Base-by-base conservation (phyloP, 805 yeast genomes). In the Lachancea meyersii region DNA sequence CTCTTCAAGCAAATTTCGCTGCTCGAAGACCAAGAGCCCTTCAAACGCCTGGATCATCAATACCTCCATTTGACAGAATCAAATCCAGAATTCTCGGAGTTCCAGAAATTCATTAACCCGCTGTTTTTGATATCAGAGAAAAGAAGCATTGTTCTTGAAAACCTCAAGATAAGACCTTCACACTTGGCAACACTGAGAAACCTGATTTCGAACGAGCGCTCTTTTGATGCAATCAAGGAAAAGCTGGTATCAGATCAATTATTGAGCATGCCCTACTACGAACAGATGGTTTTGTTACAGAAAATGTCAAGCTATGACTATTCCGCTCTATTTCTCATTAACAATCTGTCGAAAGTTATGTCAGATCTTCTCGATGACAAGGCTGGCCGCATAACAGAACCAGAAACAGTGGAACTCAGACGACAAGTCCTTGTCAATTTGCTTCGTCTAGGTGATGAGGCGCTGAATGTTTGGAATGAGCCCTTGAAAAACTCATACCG, bases 61-160 rank as follows among this genome's bases (percentile, higher is more conserved):
- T 56, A 48, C 42, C 33, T 58, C n/a, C 40, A 49, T 6, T 40
- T 61, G 5, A 40, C 52, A 1, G 17, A 37, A 1, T 44, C 45
- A 10, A 49, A 50, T 27, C 42, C 43, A n/a, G 36, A 53, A 26
- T 32, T 53, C 5, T 35, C 38, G 2, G 62, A 61, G 16, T 56
- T 52, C 35, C 30, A 58, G 23, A 49, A 61, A 4, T 57, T 56
- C 35, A 50, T 59, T n/a, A 53, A 61, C 18, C 64, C 66, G n/a
- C 26, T 31, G 5, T 61, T 59, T 35, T 35, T 61, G 17, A 39
- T 47, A 13, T 19, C 44, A 8, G 32, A 48, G 17, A 48, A 57
- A 36, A 34, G 37, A 11, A 33, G 35, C 8, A 13, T 53, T 9
- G 9, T 60, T 2, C 20, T 33, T 19, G 46, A 49, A 9, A 44